A percentile compares a stretch with the other conserved stretches of the same genome.
phyloP scores from a whole-genome alignment of 257 asterid species.

The Jaltomata sinuosa region DNA sequence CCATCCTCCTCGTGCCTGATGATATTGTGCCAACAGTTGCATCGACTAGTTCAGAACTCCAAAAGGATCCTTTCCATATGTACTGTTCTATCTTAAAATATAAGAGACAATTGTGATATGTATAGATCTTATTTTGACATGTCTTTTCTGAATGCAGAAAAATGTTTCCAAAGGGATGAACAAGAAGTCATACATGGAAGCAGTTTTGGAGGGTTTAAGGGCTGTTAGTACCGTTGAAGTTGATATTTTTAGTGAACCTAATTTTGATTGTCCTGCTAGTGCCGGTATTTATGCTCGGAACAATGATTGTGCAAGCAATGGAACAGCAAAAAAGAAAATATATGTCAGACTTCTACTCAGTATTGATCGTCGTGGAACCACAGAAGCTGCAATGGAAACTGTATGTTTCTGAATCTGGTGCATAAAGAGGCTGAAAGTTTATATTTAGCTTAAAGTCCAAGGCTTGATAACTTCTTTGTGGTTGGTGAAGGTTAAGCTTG shows the following conservation, averaged over 20 bases:
- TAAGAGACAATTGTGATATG: not conserved
- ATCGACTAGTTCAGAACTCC: not conserved
- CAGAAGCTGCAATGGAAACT: constrained; percentile 93
- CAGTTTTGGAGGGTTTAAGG: constrained; percentile 69
- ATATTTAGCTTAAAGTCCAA: not conserved
- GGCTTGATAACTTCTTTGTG: constrained; percentile 7
- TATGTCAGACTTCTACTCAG: constrained; percentile 80
- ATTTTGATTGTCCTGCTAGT: constrained; percentile 19
- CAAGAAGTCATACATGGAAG: constrained; percentile 80
- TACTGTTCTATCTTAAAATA: not conserved
- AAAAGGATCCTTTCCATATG: not conserved
- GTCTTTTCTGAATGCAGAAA: constrained; percentile 32
- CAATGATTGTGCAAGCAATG: constrained; percentile 10
- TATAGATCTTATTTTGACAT: not conserved
- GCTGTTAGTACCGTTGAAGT: constrained; percentile 51
- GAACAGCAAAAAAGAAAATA: constrained; percentile 45
- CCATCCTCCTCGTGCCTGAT: not conserved
- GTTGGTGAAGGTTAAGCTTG: constrained; percentile 64
- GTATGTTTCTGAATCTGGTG: constrained; percentile 31
- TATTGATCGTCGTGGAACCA: constrained; percentile 82
- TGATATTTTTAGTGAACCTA: constrained; percentile 28
- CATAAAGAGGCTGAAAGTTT: not conserved
- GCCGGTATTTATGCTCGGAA: constrained; percentile 4
- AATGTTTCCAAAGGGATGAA: constrained; percentile 82
- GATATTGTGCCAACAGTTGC: not conserved